phyloP scores from a whole-genome alignment of 257 asterid species.

The Linaria vulgaris region DNA sequence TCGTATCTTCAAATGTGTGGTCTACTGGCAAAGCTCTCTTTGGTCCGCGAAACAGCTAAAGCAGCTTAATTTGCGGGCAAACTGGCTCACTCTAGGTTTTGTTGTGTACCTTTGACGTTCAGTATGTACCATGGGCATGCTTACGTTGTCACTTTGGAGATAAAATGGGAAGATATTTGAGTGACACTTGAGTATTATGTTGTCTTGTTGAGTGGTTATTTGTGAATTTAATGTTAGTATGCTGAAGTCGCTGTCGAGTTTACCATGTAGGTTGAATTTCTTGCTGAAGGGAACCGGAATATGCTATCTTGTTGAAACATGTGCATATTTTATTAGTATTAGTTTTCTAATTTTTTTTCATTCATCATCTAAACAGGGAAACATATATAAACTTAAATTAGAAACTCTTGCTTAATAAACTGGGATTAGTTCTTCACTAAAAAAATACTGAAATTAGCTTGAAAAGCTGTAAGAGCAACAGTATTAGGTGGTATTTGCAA shows the following conservation, averaged over 20 bases:
- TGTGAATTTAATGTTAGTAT: not conserved
- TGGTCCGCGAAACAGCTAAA: slow-evolving; percentile 79
- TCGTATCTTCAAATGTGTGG: slow-evolving; percentile 96
- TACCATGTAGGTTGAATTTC: not conserved
- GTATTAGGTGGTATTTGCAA: no score
- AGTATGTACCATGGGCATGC: not conserved
- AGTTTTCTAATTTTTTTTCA: no score
- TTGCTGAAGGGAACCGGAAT: no score
- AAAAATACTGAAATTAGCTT: no score
- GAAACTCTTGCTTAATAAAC: no score
- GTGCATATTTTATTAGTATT: no score
- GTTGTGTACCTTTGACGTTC: slow-evolving; percentile 6
- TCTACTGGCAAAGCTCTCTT: slow-evolving; percentile 66
- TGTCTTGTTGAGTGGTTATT: not conserved
- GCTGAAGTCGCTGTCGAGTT: not conserved
- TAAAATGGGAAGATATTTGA: not conserved
- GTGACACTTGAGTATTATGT: not conserved
- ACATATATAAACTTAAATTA: no score
- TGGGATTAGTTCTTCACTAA: no score
- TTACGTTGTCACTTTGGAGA: not conserved
- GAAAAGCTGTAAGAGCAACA: no score
- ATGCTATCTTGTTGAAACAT: no score
- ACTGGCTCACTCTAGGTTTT: not conserved
- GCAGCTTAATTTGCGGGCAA: slow-evolving; percentile 40
- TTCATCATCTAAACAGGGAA: no score